Evolutionary conservation across 371 early-diverging fungal genomes (phyloP), one percentile per base, ranked within the genome.

Genomic region (Circinella umbellata): DNA sequence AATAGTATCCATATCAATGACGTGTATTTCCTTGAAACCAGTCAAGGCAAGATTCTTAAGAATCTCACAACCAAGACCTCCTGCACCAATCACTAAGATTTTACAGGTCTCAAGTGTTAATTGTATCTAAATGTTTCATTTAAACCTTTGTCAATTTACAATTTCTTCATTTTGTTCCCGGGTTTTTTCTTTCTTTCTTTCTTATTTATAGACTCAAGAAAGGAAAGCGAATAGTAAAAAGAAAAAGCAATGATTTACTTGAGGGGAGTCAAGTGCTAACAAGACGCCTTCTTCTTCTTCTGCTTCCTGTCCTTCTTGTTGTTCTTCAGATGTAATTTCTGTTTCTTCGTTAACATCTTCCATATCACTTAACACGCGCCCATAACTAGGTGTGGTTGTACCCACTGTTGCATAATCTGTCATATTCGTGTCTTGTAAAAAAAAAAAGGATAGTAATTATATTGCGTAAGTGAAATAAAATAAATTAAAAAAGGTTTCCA

Each of bases 1-100:
- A 61, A 99, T 99, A 0, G 97, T 97, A 81, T 99, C 99, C 79
- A 97, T 87, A 84, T 99, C 99, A 71, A 99, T 93, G 38, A 96
- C 88, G 67, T 94, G 90, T 42, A 99, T 92, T 68, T 93, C 76
- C 69, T 81, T 85, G 76, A 98, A 97, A 5, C 98, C 98, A 17
- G 91, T 84, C 77, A 96, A 78, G 20, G 95, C 95, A 36, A 99
- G 86, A 76, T 96, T 93, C 78, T 99, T 99, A 37, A 99, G 86
- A 49, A 99, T 86, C 78, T 99, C 99, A 79, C 99, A 99, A 14
- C 99, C 99, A 53, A 99, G 93, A 13, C 99, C 99, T 68, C 99
- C 99, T 4, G 96, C 94, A 17, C 96, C 96, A 46, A 95, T 93
- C 64, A 95, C 88, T 46, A 96, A 78, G 17, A 95, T 84, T 64